Percentiles rank a stretch among this genome's conserved stretches.
phyloP scores from a whole-genome alignment of 2,329 filamentous ascomycete species.

The Aspergillaceae sp. region DNA sequence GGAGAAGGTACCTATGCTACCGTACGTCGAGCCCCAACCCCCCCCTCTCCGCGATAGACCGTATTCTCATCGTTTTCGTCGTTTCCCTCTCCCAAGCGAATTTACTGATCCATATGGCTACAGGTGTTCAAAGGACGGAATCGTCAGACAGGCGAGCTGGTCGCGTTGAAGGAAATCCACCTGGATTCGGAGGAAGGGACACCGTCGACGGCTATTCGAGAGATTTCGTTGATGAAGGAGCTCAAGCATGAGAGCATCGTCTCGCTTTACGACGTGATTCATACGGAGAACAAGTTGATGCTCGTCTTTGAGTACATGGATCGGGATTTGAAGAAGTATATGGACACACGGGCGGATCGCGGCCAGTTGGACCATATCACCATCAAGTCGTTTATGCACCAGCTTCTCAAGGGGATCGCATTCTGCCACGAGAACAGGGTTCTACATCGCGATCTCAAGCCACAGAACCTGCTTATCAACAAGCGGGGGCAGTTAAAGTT shows the following conservation, averaged over 20 bases:
- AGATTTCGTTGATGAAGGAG: conserved; percentile 99
- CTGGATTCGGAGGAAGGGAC: conserved; percentile 98
- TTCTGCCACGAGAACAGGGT: conserved; percentile 98
- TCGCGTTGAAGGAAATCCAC: conserved; percentile 97
- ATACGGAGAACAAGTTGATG: conserved; percentile 99
- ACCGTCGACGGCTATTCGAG: conserved; percentile 90
- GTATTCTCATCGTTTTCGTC: no score
- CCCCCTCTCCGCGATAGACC: background rate
- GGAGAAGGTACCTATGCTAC: conserved; percentile 98
- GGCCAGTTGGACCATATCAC: conserved; percentile 80
- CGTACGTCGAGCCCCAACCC: conserved; percentile 45
- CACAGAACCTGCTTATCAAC: conserved; percentile 94
- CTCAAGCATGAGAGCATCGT: conserved; percentile 99
- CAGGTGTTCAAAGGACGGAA: conserved; percentile 98
- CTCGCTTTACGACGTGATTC: conserved; percentile 93
- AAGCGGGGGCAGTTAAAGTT: conserved; percentile 83
- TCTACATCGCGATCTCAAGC: conserved; percentile 89
- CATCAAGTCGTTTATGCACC: conserved; percentile 99
- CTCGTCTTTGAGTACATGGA: conserved; percentile 99
- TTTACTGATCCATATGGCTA: conserved; percentile 12
- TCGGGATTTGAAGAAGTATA: conserved; percentile 95
- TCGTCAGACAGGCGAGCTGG: conserved; percentile 89
- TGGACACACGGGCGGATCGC: conserved; percentile 86
- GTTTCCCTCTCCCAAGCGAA: no score
- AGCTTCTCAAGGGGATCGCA: conserved; percentile 87